phyloP scores from a whole-genome alignment of 495 filamentous ascomycete genomes.

The Penicillium malachiteum region DNA sequence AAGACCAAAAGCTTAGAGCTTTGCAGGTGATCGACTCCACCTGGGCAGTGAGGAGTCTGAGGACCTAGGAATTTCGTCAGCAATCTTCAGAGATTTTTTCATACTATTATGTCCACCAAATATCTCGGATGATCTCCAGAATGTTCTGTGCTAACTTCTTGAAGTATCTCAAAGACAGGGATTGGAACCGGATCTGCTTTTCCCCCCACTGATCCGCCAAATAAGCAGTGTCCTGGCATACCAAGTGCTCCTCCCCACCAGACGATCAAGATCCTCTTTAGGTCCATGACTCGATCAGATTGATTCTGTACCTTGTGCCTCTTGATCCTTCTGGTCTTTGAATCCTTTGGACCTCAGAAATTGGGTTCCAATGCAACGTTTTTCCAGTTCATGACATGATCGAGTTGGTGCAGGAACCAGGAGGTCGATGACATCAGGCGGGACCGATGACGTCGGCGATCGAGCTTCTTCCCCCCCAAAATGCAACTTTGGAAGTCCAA shows the following conservation, averaged over 20 bases:
- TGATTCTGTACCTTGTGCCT: not conserved
- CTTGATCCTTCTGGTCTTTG: not conserved
- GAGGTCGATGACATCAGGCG: constrained; percentile 25
- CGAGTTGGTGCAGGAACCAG: constrained; percentile 15
- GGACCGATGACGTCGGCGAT: constrained; percentile 31
- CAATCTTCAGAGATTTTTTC: no score
- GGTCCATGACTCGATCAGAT: constrained; percentile 3
- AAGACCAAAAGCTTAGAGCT: not conserved
- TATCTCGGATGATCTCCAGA: not conserved
- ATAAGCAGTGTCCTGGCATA: constrained; percentile 22
- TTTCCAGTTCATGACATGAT: constrained; percentile 13
- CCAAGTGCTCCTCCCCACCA: constrained; percentile 9
- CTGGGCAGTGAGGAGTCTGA: no score
- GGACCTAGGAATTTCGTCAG: no score
- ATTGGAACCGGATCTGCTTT: constrained; percentile 4
- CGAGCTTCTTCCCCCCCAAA: constrained; percentile 4
- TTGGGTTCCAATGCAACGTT: constrained; percentile 11
- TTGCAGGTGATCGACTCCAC: no score
- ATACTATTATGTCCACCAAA: no score
- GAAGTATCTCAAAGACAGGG: not conserved
- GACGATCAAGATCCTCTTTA: constrained; percentile 5
- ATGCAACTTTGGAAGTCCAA: constrained; percentile 1
- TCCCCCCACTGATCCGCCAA: constrained; percentile 16
- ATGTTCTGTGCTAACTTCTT: not conserved
- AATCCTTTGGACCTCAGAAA: not conserved